These are phyloP conservation scores for Elongisporangium anandrum DNA, from an alignment of 352 stramenopile genomes.

Conservation along the genomic window DNA sequence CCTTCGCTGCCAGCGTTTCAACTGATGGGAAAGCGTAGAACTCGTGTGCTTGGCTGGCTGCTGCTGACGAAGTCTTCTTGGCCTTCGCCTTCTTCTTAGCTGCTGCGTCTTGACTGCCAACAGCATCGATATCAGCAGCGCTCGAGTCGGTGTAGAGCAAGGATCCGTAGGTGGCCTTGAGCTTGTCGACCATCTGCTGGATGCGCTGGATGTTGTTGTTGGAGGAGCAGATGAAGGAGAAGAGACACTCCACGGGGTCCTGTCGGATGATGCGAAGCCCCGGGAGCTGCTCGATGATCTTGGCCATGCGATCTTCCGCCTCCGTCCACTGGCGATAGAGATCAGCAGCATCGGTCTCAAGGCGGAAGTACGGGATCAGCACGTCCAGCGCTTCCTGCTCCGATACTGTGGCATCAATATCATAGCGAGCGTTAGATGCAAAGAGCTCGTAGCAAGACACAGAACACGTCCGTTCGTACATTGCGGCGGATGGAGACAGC, in stretches of 20 bases:
- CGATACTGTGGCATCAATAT: slow-evolving; percentile 16
- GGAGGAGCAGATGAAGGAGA: slow-evolving; percentile 97
- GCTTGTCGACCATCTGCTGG: slow-evolving; percentile 89
- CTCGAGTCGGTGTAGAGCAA: slow-evolving; percentile 33
- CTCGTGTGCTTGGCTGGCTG: neutral
- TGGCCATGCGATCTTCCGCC: slow-evolving; percentile 47
- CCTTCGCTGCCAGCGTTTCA: slow-evolving; percentile 53
- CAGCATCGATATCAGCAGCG: slow-evolving; percentile 1
- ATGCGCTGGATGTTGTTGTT: slow-evolving; percentile 99
- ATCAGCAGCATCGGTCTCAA: slow-evolving; percentile 30
- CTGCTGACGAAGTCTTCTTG: too few relatives aligned
- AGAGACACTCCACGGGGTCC: slow-evolving; percentile 94
- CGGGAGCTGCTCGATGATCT: slow-evolving; percentile 72
- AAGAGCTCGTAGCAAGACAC: too few relatives aligned
- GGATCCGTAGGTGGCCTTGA: slow-evolving; percentile 87
- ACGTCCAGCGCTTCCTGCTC: slow-evolving; percentile 35
- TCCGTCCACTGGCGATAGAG: slow-evolving; percentile 86
- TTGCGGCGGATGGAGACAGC: slow-evolving; percentile 58
- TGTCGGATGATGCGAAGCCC: slow-evolving; percentile 92
- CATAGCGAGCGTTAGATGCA: too few relatives aligned
- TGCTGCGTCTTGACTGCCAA: neutral
- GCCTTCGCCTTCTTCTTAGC: neutral
- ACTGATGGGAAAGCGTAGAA: slow-evolving; percentile 92
- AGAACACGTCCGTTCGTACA: slow-evolving; percentile 22
- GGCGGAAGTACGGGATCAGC: slow-evolving; percentile 88